Evolutionary conservation across 768 basidiomycete species (phyloP).

Genomic region (Naganishia vaughanmartiniae): DNA sequence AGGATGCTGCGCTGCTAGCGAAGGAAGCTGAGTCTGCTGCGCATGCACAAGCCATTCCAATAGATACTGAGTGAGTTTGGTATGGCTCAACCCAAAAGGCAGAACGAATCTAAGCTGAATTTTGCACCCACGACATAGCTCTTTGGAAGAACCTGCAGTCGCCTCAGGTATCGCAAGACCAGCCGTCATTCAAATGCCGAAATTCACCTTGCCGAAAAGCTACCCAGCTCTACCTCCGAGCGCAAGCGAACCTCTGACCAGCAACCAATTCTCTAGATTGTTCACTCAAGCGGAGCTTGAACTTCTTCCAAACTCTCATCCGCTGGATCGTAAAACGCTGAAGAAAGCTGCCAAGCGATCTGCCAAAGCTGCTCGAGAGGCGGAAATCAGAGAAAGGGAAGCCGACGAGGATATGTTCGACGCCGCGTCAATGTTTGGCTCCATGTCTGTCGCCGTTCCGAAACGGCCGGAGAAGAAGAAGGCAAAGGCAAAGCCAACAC

Average conservation of each 20-base stretch:
- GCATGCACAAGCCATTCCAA: slow-evolving; percentile 20
- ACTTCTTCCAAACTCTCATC: slow-evolving; percentile 34
- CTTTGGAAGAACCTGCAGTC: not conserved
- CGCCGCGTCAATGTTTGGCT: slow-evolving; percentile 33
- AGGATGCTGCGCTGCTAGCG: slow-evolving; percentile 34
- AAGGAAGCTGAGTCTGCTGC: slow-evolving; percentile 31
- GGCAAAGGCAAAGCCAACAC: slow-evolving; percentile 53
- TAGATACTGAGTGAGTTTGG: slow-evolving; percentile 26
- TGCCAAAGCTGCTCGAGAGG: slow-evolving; percentile 33
- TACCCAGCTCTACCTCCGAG: not conserved
- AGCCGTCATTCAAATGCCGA: not conserved
- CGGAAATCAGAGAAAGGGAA: slow-evolving; percentile 41
- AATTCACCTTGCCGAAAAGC: not conserved
- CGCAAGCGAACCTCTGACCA: slow-evolving; percentile 5
- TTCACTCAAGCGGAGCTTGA: slow-evolving; percentile 49
- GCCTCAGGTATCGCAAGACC: not conserved
- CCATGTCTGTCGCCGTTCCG: slow-evolving; percentile 55
- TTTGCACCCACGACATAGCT: not conserved
- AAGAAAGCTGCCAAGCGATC: slow-evolving; percentile 48
- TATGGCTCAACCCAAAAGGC: not conserved
- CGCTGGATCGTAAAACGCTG: slow-evolving; percentile 44
- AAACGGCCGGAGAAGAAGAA: slow-evolving; percentile 47
- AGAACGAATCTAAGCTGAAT: not conserved
- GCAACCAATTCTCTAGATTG: slow-evolving; percentile 31
- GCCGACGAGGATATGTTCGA: slow-evolving; percentile 42